Percentiles rank a stretch among this genome's conserved stretches.
Conservation (phyloP, 768 basidiomycete species). For the Fistulinella prunicolor region DNA sequence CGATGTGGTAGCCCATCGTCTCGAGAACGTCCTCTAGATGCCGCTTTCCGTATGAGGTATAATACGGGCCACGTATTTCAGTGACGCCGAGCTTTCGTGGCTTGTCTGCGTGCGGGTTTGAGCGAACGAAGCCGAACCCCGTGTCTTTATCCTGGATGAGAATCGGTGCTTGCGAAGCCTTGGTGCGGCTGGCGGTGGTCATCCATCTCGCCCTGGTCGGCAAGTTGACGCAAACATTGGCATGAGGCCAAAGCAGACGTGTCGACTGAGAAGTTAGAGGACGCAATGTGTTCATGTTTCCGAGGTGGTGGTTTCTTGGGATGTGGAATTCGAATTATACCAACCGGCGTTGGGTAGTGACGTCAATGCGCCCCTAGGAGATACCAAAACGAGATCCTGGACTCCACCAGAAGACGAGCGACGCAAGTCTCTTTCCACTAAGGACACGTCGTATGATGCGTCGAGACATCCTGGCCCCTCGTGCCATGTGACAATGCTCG, state of each 20-base stretch:
- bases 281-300: not conserved
- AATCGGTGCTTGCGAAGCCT: not conserved
- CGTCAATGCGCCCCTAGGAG: constrained; percentile 2
- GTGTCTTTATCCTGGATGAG: constrained; percentile 12
- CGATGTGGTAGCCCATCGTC: constrained; percentile 43
- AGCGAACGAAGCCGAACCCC: constrained; percentile 16
- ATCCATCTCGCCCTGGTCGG: not conserved
- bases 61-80: constrained; percentile 46
- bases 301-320: too few relatives aligned
- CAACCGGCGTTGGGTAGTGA: not conserved
- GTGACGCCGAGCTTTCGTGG: constrained; percentile 38
- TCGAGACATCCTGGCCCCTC: too few relatives aligned
- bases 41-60: constrained; percentile 39
- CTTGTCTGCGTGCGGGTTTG: constrained; percentile 32
- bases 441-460: too few relatives aligned
- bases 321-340: too few relatives aligned
- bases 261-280: not conserved
- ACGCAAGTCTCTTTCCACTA: not conserved
- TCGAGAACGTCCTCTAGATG: constrained; percentile 41
- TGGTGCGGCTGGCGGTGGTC: not conserved
- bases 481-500: too few relatives aligned
- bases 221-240: not conserved
- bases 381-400: not conserved
- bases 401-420: not conserved
- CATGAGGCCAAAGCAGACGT: not conserved